Conservation (phyloP, 805 yeast species). For the Candida wancherniae region DNA sequence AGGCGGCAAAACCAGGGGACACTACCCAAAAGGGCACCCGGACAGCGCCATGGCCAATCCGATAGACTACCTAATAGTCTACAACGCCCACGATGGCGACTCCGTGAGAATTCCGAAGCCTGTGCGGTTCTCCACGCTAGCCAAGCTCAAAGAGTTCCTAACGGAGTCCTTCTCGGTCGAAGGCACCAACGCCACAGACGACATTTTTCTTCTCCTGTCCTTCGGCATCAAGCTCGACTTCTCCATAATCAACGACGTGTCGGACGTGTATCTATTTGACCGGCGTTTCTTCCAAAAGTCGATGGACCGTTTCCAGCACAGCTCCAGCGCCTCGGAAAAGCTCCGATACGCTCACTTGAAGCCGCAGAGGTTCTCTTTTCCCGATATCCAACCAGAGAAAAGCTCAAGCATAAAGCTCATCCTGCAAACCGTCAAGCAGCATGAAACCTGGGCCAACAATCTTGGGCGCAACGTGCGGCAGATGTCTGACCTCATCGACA, state of each 20-base stretch:
- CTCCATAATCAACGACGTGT: slow-evolving; percentile 46
- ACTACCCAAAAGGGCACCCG: too few relatives aligned
- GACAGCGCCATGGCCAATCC: slow-evolving; percentile 7
- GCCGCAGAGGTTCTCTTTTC: neutral
- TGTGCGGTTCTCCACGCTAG: slow-evolving; percentile 32
- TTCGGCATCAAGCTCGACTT: slow-evolving; percentile 60
- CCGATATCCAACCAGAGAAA: too few relatives aligned
- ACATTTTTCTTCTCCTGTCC: slow-evolving; percentile 54
- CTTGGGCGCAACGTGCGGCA: slow-evolving; percentile 37
- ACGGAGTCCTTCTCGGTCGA: slow-evolving; percentile 23
- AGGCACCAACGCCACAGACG: slow-evolving; percentile 21
- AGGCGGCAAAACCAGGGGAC: too few relatives aligned
- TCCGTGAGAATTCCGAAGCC: slow-evolving; percentile 35
- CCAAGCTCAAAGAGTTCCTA: slow-evolving; percentile 27
- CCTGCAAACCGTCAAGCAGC: slow-evolving; percentile 24
- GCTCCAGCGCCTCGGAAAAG: slow-evolving; percentile 9
- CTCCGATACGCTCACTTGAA: slow-evolving; percentile 6
- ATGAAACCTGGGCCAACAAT: slow-evolving; percentile 50
- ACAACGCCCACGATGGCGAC: slow-evolving; percentile 38
- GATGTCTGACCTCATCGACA: slow-evolving; percentile 25
- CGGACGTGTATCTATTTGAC: slow-evolving; percentile 60
- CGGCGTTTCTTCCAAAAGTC: slow-evolving; percentile 47
- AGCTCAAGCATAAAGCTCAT: slow-evolving; percentile 1
- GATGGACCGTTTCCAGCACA: too few relatives aligned
- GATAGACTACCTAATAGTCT: slow-evolving; percentile 19